phyloP scores from a whole-genome alignment of 2,329 filamentous ascomycete species.

The Tolypocladium amazonense region DNA sequence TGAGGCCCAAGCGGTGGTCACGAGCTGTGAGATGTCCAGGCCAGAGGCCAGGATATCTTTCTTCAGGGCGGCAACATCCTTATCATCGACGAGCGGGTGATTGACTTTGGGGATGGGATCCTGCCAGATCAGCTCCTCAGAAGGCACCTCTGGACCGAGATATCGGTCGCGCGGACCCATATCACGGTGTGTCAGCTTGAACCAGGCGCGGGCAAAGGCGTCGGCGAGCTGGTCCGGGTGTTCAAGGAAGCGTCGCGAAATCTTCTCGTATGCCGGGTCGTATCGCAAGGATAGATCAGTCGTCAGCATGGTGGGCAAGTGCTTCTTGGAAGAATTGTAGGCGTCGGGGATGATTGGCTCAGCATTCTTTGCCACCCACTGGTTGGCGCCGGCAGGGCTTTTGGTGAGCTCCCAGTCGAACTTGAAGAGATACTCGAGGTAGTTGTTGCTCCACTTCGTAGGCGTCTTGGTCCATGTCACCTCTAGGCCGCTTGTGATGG shows the following conservation, averaged over 20 bases:
- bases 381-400: constrained; percentile 65
- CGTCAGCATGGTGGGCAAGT: constrained; percentile 65
- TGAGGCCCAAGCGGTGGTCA: constrained; percentile 58
- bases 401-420: constrained; percentile 70
- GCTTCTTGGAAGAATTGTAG: constrained; percentile 60
- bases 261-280: constrained; percentile 66
- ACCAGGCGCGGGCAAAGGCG: constrained; percentile 66
- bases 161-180: constrained; percentile 62
- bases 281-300: constrained; percentile 62
- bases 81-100: constrained; percentile 48
- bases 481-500: constrained; percentile 68
- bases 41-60: constrained; percentile 54
- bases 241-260: constrained; percentile 57
- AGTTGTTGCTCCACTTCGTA: constrained; percentile 65
- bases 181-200: constrained; percentile 75
- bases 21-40: constrained; percentile 48
- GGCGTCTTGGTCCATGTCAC: constrained; percentile 72
- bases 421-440: constrained; percentile 66
- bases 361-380: constrained; percentile 64
- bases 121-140: constrained; percentile 63
- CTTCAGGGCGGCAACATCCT: constrained; percentile 57
- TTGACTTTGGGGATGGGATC: constrained; percentile 55
- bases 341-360: constrained; percentile 61
- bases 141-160: constrained; percentile 63
- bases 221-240: constrained; percentile 59